Percentiles rank a stretch among this genome's conserved stretches.
Evolutionary conservation across 2,329 filamentous ascomycete species (phyloP).

Genomic region (Cryphonectria japonica): DNA sequence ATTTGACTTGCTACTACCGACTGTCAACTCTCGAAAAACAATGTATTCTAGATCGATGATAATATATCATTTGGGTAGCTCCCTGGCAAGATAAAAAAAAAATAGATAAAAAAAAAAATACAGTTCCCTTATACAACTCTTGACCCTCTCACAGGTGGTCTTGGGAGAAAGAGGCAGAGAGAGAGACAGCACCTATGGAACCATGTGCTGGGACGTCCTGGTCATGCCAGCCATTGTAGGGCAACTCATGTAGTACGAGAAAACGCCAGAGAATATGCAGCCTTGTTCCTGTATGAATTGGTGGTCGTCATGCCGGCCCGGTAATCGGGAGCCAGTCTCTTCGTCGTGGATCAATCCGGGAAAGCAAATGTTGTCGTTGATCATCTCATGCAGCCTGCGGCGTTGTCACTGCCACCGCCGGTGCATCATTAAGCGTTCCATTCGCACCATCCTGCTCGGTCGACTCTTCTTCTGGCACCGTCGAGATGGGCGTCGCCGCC

Average conservation of each 20-base stretch:
- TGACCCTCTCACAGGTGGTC: neutral
- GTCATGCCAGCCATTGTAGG: neutral
- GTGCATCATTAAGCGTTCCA: constrained; percentile 10
- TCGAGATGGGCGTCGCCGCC: constrained; percentile 18
- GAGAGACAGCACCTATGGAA: neutral
- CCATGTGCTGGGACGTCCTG: neutral
- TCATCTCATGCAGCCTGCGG: constrained; percentile 6
- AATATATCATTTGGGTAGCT: neutral
- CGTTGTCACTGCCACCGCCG: constrained; percentile 11
- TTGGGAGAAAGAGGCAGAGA: neutral
- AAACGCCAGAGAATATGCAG: constrained; percentile 24
- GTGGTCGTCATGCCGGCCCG: neutral
- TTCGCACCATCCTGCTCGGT: neutral
- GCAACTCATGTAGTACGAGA: constrained; percentile 2
- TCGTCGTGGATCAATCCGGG: neutral
- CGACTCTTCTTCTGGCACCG: neutral
- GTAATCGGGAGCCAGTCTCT: neutral
- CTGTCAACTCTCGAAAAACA: neutral
- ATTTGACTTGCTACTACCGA: neutral
- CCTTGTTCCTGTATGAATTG: constrained; percentile 13
- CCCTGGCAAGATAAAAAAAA: neutral
- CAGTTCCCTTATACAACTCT: neutral
- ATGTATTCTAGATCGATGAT: neutral
- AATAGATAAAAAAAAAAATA: neutral
- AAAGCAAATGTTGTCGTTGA: neutral